Conservation (phyloP, 2,329 filamentous ascomycete species). For the Cadophora malorum region DNA sequence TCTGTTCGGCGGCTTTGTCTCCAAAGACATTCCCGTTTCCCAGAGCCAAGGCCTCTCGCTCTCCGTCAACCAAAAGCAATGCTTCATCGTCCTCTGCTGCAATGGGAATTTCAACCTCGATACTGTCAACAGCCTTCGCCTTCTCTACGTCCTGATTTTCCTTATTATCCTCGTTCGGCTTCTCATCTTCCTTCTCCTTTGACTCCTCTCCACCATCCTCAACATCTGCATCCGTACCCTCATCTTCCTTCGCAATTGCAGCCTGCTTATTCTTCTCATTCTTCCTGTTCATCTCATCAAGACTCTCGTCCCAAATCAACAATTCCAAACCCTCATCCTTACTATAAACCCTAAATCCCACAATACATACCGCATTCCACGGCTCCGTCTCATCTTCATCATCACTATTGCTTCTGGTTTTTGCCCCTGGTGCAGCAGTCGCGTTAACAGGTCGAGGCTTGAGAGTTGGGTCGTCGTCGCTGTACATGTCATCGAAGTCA, state of each 20-base stretch:
- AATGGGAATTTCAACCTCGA: neutral
- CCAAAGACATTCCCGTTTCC: neutral
- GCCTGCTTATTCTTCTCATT: conserved; percentile 12
- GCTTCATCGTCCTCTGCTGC: conserved; percentile 21
- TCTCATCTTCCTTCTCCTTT: neutral
- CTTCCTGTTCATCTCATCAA: conserved; percentile 26
- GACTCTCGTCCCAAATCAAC: conserved; percentile 34
- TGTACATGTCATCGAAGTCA: conserved; percentile 66
- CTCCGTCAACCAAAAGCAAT: conserved; percentile 25
- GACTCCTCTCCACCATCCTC: conserved; percentile 30
- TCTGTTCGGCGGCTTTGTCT: neutral
- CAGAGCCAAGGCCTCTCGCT: conserved; percentile 25
- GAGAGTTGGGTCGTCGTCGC: conserved; percentile 61
- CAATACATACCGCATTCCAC: conserved; percentile 52
- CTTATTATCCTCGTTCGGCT: neutral
- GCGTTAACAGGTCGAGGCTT: conserved; percentile 50
- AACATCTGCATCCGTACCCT: conserved; percentile 35
- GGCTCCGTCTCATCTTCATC: conserved; percentile 48
- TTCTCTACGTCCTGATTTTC: neutral
- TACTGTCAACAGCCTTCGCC: conserved; percentile 10
- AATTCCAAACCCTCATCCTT: conserved; percentile 51
- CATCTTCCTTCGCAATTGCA: conserved; percentile 20
- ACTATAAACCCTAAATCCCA: conserved; percentile 51
- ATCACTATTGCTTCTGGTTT: conserved; percentile 39
- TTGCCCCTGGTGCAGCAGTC: conserved; percentile 29